Conservation (phyloP, 371 early-diverging fungal genomes). For the Batkoa obscura region DNA sequence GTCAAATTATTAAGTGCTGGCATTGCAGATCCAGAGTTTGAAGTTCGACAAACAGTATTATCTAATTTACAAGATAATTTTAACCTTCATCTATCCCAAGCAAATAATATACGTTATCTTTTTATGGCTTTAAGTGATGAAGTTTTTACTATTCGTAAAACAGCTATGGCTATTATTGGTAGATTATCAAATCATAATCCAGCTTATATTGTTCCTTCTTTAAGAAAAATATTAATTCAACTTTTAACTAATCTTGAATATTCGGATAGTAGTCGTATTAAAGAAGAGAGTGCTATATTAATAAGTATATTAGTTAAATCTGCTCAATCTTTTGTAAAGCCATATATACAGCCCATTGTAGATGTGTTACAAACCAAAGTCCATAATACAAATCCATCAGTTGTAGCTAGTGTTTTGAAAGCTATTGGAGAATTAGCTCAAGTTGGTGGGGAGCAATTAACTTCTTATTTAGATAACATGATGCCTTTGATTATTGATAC, state of each 20-base stretch:
- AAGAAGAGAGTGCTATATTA: constrained; percentile 74
- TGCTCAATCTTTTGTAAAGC: constrained; percentile 64
- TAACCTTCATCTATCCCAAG: constrained; percentile 77
- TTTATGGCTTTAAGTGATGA: constrained; percentile 88
- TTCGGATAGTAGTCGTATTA: constrained; percentile 59
- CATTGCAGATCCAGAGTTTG: constrained; percentile 73
- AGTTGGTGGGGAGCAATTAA: constrained; percentile 69
- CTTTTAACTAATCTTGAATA: constrained; percentile 84
- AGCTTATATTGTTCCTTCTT: constrained; percentile 79
- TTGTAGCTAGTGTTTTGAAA: constrained; percentile 62
- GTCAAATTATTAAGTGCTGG: constrained; percentile 75
- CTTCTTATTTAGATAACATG: constrained; percentile 59
- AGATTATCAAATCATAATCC: constrained; percentile 74
- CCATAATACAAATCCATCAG: constrained; percentile 55
- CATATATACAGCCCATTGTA: constrained; percentile 80
- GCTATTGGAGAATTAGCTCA: constrained; percentile 78
- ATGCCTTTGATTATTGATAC: constrained; percentile 79
- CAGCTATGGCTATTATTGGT: constrained; percentile 71
- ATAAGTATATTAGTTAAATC: constrained; percentile 58
- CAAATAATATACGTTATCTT: constrained; percentile 72
- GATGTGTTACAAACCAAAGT: constrained; percentile 68
- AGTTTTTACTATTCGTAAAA: constrained; percentile 69
- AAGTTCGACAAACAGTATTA: constrained; percentile 62
- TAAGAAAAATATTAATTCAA: constrained; percentile 73
- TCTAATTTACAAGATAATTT: constrained; percentile 61